Evolutionary conservation across 2,329 filamentous ascomycete species (phyloP), one percentile per base, ranked within the genome.

Genomic region (Botrytis medusae): DNA sequence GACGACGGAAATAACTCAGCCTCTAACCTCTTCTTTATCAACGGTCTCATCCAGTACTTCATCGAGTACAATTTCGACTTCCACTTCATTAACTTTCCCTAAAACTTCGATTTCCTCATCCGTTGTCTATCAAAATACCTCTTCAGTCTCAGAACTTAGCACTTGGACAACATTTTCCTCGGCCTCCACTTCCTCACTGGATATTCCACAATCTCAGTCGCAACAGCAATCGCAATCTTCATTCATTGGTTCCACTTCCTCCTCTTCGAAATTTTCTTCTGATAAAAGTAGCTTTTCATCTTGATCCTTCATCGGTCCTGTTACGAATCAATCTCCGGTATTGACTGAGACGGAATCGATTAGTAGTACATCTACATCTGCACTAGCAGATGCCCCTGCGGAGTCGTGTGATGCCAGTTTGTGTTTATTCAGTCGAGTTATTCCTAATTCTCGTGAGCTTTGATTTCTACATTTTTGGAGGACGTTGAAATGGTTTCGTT

Each of bases 401-500:
- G 37, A 46, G 6, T 16, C 48, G 37, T 72, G 51, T 22, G 14
- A 60, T 16, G 51, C 48, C 34, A 68, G 62, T 60, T 40, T 72
- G 51, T 72, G 62, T 60, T 32, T 68, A 10, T 68, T 68, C 2
- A 60, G 71, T 72, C 62, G 62, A 46, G 62, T 48, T 12, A 18
- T 46, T 20, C 71, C 71, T n/a, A 72, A 40, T 29, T 72, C 62
- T 32, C 57, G 71, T 20, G 71, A 72, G 6, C 71, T 72, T 68
- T 72, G 9, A 68, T 57, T 51, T 48, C 37, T 16, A 25, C 37
- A 2, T 14, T 37, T n/a, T 20, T 1, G 2, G 14, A 16, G 10
- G 12, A 4, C 48, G 10, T 2, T 48, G 7, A 1, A 0, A 2
- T 4, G 22, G 4, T 25, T 51, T 54, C 20, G 8, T 54, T 10